Percentiles rank a stretch among this genome's conserved stretches.
These are phyloP conservation scores for Orbilia oligospora DNA, from an alignment of 2,329 filamentous ascomycete genomes.

Conservation along the genomic window DNA sequence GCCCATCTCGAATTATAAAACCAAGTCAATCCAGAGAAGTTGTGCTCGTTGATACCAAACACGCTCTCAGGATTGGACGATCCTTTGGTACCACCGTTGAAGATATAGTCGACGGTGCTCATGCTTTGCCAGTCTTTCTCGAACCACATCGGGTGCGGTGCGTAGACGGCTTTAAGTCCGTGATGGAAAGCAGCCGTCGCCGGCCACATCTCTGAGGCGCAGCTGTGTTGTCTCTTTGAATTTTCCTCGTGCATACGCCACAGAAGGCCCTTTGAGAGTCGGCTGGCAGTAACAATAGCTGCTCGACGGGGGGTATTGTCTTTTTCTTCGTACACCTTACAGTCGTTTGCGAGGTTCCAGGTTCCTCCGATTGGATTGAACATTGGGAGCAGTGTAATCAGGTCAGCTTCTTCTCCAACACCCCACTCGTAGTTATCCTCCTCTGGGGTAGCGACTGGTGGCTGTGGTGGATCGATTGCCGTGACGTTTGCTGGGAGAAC, in stretches of 20 bases:
- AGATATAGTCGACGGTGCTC: slow-evolving; percentile 73
- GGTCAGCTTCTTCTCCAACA: slow-evolving; percentile 88
- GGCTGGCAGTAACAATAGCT: slow-evolving; percentile 88
- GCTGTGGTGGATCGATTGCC: slow-evolving; percentile 79
- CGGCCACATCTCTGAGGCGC: slow-evolving; percentile 98
- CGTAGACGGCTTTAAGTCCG: slow-evolving; percentile 80
- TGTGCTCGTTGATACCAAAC: slow-evolving; percentile 53
- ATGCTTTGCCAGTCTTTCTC: slow-evolving; percentile 54
- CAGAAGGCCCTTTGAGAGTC: slow-evolving; percentile 84
- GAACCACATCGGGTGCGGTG: slow-evolving; percentile 59
- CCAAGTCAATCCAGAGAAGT: slow-evolving; percentile 77
- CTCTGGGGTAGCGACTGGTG: slow-evolving; percentile 79
- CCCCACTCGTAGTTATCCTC: slow-evolving; percentile 86
- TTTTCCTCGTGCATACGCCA: slow-evolving; percentile 93
- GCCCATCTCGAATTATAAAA: slow-evolving; percentile 55
- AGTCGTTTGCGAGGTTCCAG: slow-evolving; percentile 85
- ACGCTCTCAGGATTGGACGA: slow-evolving; percentile 67
- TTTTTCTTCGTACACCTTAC: slow-evolving; percentile 77
- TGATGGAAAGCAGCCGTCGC: slow-evolving; percentile 89
- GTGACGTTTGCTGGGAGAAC: slow-evolving; percentile 75
- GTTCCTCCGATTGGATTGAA: slow-evolving; percentile 90
- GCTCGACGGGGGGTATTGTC: slow-evolving; percentile 77
- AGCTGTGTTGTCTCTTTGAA: slow-evolving; percentile 84
- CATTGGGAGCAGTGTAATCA: slow-evolving; percentile 91
- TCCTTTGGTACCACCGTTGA: slow-evolving; percentile 77